Evolutionary conservation across 2,329 filamentous ascomycete genomes (phyloP), one percentile per base, ranked within the genome.

Genomic region (Chrysoporthe austroafricana): DNA sequence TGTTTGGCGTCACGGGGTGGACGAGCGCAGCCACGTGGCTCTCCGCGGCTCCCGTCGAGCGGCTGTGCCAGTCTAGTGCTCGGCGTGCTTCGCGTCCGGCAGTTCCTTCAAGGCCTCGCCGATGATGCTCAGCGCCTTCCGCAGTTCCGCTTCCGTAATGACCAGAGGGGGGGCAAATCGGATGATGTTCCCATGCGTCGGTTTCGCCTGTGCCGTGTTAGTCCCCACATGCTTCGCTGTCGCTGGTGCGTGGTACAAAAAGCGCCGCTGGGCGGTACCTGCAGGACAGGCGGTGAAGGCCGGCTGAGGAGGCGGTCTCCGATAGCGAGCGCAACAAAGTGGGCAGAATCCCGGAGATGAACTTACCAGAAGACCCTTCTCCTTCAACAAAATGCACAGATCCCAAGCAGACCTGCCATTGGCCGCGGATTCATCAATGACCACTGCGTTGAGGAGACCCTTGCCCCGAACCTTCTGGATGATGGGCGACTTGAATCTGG

Each of bases 131-230:
- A 98, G 78, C 1, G 95, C 91, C 76, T 89, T 87, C 73, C 89
- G 85, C 72, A 99, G 90, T 81, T 99, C 89, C 69, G 90, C 87
- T 76, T 98, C 94, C 36, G 90, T 94, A 75, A 99, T 98, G 72
- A 99, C 94, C 65, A 99, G 84, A 26, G 96, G 96, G 59, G 96
- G 96, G n/a, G 96, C 96, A 70, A 99, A 91, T 67, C 96, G 92
- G 78, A 99, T 99, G 79, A 99, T 98, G 81, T 98, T 97, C 76
- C 97, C 91, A 80, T 99, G 96, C 7, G 96, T 99, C 42, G 96
- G 96, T 87, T 99, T 99, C 75, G 96, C 96, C 93, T 97, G 78
- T 76, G 69, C 42, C 67, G 75, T 42, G 69, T 74, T 65, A 75
- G 70, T 58, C 3, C 21, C 57, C 52, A 56, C 62, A 56, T 63